A percentile compares a stretch with the other conserved stretches of the same genome.
These are phyloP conservation scores for Ambrosiella xylebori DNA, from an alignment of 2,329 filamentous ascomycete species.

Conservation along the genomic window DNA sequence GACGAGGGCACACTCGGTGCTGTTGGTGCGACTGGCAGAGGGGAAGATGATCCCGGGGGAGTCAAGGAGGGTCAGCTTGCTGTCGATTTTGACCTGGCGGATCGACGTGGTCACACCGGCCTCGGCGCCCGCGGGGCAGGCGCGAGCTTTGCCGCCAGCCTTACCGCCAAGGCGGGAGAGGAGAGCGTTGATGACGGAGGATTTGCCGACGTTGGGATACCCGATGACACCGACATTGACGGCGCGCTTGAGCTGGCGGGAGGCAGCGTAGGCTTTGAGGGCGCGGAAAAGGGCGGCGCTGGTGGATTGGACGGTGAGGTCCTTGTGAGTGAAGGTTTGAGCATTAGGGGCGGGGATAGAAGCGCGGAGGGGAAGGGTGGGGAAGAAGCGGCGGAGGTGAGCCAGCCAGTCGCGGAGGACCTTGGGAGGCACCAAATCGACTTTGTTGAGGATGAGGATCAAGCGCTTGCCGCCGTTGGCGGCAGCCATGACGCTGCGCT, in stretches of 20 bases:
- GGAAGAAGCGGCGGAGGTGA: constrained; percentile 76
- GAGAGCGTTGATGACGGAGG: constrained; percentile 87
- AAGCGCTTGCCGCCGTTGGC: constrained; percentile 69
- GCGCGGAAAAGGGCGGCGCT: constrained; percentile 73
- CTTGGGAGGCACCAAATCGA: constrained; percentile 69
- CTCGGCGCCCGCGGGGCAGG: constrained; percentile 78
- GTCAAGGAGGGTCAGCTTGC: constrained; percentile 82
- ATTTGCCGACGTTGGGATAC: constrained; percentile 93
- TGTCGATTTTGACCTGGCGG: constrained; percentile 83
- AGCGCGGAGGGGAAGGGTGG: constrained; percentile 74
- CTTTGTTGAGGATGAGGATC: constrained; percentile 89
- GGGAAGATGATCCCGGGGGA: constrained; percentile 93
- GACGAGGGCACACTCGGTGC: constrained; percentile 25
- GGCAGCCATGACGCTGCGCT: constrained; percentile 80
- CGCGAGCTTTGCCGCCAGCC: constrained; percentile 36
- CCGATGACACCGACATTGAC: constrained; percentile 87
- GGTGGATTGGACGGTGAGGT: constrained; percentile 72
- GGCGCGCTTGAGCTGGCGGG: constrained; percentile 70
- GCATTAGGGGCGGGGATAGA: constrained; percentile 70
- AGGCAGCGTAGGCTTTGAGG: constrained; percentile 73
- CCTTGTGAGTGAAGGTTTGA: constrained; percentile 80
- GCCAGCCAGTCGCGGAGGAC: constrained; percentile 73
- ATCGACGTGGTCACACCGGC: constrained; percentile 82
- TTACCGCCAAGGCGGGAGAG: constrained; percentile 55
- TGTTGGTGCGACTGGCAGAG: constrained; percentile 31